Evolutionary conservation across 2,329 filamentous ascomycete species (phyloP).

Genomic region (Stemphylium beticola): DNA sequence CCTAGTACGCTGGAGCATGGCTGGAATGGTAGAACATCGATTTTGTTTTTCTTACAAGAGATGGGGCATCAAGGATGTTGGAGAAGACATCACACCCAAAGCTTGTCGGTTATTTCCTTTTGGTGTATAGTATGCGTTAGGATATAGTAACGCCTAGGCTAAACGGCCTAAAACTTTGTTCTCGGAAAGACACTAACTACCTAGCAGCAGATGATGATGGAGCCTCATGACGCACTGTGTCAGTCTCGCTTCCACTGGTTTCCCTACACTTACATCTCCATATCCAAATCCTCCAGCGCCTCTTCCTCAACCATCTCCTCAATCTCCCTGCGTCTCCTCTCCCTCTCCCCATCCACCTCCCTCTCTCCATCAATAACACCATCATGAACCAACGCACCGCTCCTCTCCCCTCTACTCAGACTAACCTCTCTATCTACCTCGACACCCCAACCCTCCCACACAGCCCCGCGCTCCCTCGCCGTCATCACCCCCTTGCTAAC

Average conservation of each 20-base stretch:
- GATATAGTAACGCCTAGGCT: no score
- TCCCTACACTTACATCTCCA: not conserved
- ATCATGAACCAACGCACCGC: conserved; percentile 12
- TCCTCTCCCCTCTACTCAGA: conserved; percentile 30
- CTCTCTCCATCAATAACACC: conserved; percentile 4
- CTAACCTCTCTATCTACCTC: conserved; percentile 24
- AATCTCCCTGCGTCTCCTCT: conserved; percentile 23
- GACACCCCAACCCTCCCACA: conserved; percentile 45
- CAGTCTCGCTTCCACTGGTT: no score
- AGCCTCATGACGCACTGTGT: no score
- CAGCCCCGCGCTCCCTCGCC: conserved; percentile 26
- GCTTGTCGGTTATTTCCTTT: no score
- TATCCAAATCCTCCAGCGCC: not conserved
- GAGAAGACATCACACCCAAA: no score
- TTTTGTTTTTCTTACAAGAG: not conserved
- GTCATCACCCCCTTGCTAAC: conserved; percentile 28
- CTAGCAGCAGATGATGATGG: no score
- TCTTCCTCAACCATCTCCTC: conserved; percentile 28
- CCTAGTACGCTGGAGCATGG: not conserved
- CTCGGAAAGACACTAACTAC: no score
- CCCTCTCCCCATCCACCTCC: conserved; percentile 8
- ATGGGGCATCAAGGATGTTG: no score
- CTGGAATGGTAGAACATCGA: not conserved
- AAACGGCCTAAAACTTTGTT: no score
- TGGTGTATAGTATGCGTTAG: no score